phyloP scores from a whole-genome alignment of 176 grass and related monocot genomes.

The Carex pumila region DNA sequence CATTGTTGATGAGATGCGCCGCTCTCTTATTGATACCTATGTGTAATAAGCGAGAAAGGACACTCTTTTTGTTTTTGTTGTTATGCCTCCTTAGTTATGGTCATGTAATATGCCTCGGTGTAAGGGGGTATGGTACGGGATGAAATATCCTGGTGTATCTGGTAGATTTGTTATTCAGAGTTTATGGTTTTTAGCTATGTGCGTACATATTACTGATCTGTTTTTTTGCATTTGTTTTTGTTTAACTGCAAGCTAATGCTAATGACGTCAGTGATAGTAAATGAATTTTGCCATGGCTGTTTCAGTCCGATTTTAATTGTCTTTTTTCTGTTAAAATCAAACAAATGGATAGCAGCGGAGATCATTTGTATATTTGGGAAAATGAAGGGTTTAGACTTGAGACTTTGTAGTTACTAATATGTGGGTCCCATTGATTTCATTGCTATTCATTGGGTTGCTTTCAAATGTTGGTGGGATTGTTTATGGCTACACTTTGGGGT shows the following conservation, averaged over 20 bases:
- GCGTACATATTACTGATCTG: neutral
- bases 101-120: neutral
- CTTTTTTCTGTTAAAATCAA: neutral
- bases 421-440: no score
- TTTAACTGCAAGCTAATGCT: neutral
- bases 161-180: neutral
- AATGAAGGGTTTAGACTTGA: no score
- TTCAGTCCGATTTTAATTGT: neutral
- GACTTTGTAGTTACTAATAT: no score
- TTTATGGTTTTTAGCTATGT: neutral
- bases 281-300: neutral
- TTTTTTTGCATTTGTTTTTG: neutral
- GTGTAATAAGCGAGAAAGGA: conserved; percentile 25
- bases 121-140: neutral
- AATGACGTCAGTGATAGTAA: neutral
- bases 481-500: no score
- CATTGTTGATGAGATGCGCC: conserved; percentile 86
- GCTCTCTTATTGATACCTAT: conserved; percentile 88
- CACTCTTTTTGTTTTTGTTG: neutral
- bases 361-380: no score
- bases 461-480: no score
- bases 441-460: no score
- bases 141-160: neutral
- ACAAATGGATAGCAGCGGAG: neutral
- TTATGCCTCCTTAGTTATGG: neutral